Evolutionary conservation across 805 yeast genomes (phyloP), one percentile per base, ranked within the genome.

Genomic region (Wickerhamia fluorescens): DNA sequence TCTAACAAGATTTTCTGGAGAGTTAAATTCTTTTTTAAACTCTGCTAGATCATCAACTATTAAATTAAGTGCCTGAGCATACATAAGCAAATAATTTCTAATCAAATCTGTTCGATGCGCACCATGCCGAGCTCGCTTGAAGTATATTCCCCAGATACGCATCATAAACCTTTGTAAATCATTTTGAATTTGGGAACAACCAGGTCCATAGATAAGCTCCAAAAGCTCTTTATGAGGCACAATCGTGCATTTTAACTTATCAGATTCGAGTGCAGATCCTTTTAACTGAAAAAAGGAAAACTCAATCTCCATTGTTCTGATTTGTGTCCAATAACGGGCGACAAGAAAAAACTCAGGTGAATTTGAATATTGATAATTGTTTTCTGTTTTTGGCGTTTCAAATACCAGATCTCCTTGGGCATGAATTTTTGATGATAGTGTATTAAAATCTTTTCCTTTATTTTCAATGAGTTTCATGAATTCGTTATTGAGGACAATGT

Each of bases 271-370:
- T 16, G 53, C 40, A 7, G 53, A 40, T 1, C 55, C 56, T 25
- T 48, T 47, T 21, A 41, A 41, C 31, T 51, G 60, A 36, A 51
- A 51, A 31, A 44, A 53, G 13, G 54, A 37, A 16, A 35, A 38
- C 17, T 47, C 52, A 15, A 51, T 27, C 28, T 51, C 58, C n/a
- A 49, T 35, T n/a, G 46, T 27, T 23, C 56, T 33, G n/a, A 53
- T 28, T 29, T 50, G 48, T n/a, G 48, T 36, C 59, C 58, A 53
- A 23, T 38, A 43, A 16, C 41, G 35, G 3, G 47, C 39, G 5
- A 49, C 29, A 7, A 45, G 8, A 14, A 31, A 37, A 24, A 44
- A 47, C 28, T 42, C 51, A 9, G 14, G 35, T 5, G 31, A 20
- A 2, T 13, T 21, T 7, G 39, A 31, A 25, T 36, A 36, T 9